Percentiles rank a stretch among this genome's conserved stretches.
These are phyloP conservation scores for Penicillium antarcticum DNA, from an alignment of 495 filamentous ascomycete genomes.

Conservation along the genomic window DNA sequence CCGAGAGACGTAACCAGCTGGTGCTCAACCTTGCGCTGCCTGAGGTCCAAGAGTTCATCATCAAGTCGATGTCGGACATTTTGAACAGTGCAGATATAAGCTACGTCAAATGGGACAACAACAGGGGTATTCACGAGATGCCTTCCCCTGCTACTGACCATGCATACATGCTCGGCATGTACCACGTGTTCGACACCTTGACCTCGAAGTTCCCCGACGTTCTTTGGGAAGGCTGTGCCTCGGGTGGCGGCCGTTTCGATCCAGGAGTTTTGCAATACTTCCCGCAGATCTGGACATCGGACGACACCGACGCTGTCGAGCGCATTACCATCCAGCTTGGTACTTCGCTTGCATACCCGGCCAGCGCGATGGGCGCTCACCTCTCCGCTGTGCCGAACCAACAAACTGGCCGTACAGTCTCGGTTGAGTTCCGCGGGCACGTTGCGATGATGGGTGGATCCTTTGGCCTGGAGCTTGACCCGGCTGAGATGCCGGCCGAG, in stretches of 20 bases:
- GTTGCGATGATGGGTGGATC: slow-evolving; percentile 59
- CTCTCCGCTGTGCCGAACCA: slow-evolving; percentile 52
- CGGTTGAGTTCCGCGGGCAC: slow-evolving; percentile 48
- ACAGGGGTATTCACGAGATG: slow-evolving; percentile 51
- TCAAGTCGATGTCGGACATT: slow-evolving; percentile 41
- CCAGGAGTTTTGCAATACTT: slow-evolving; percentile 53
- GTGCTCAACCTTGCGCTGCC: slow-evolving; percentile 50
- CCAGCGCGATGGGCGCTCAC: slow-evolving; percentile 55
- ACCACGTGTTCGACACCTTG: slow-evolving; percentile 50
- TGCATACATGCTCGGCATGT: slow-evolving; percentile 52
- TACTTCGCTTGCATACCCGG: slow-evolving; percentile 51
- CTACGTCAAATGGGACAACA: slow-evolving; percentile 61
- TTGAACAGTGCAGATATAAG: slow-evolving; percentile 45
- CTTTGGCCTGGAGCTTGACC: slow-evolving; percentile 53
- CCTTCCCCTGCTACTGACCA: slow-evolving; percentile 46
- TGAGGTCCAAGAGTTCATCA: slow-evolving; percentile 55
- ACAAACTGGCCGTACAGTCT: slow-evolving; percentile 45
- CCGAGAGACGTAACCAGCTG: slow-evolving; percentile 47
- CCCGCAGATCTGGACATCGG: slow-evolving; percentile 57
- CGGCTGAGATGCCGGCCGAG: slow-evolving; percentile 35
- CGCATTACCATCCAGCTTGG: slow-evolving; percentile 54
- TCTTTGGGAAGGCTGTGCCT: slow-evolving; percentile 56
- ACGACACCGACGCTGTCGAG: slow-evolving; percentile 52
- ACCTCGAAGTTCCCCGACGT: slow-evolving; percentile 51
- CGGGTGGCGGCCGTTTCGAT: slow-evolving; percentile 54